These are phyloP conservation scores for Clonostachys sp. DNA, from an alignment of 2,329 filamentous ascomycete species.

Conservation along the genomic window DNA sequence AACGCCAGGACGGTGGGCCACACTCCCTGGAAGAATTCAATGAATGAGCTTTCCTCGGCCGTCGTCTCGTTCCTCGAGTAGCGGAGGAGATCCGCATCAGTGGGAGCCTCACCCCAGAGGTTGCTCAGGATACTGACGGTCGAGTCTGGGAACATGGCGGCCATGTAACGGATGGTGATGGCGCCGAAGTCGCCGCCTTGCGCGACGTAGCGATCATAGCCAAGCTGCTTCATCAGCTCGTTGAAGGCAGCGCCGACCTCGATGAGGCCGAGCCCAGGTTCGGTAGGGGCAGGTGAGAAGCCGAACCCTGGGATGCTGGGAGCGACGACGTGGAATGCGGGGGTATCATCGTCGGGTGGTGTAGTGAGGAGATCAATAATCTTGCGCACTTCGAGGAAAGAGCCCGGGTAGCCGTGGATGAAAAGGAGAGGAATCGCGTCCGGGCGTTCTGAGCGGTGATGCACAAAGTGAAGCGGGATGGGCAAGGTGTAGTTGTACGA, in stretches of 20 bases:
- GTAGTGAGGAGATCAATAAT: slow-evolving; percentile 24
- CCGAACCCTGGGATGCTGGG: slow-evolving; percentile 39
- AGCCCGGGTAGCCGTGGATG: slow-evolving; percentile 36
- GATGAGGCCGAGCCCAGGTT: slow-evolving; percentile 4
- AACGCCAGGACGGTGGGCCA: background rate
- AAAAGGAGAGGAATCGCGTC: slow-evolving; percentile 33
- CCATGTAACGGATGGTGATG: slow-evolving; percentile 1
- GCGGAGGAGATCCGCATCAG: background rate
- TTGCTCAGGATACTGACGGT: slow-evolving; percentile 1
- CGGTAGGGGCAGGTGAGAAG: slow-evolving; percentile 24
- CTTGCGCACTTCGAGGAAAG: slow-evolving; percentile 27
- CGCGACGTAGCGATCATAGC: slow-evolving; percentile 8
- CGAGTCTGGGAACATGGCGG: background rate
- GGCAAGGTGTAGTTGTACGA: background rate
- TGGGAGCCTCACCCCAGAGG: slow-evolving; percentile 1
- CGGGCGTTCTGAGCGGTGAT: background rate
- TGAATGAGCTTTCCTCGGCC: slow-evolving; percentile 1
- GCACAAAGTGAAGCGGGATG: slow-evolving; percentile 2
- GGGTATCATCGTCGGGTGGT: slow-evolving; percentile 13
- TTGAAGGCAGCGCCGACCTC: slow-evolving; percentile 7
- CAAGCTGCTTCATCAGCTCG: slow-evolving; percentile 9
- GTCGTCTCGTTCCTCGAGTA: background rate
- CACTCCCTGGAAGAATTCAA: background rate
- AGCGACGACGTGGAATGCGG: slow-evolving; percentile 40
- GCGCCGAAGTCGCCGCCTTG: slow-evolving; percentile 1